Evolutionary conservation across 148 eudicot species (phyloP), one percentile per base, ranked within the genome.

Genomic region (Simmondsia chinensis): DNA sequence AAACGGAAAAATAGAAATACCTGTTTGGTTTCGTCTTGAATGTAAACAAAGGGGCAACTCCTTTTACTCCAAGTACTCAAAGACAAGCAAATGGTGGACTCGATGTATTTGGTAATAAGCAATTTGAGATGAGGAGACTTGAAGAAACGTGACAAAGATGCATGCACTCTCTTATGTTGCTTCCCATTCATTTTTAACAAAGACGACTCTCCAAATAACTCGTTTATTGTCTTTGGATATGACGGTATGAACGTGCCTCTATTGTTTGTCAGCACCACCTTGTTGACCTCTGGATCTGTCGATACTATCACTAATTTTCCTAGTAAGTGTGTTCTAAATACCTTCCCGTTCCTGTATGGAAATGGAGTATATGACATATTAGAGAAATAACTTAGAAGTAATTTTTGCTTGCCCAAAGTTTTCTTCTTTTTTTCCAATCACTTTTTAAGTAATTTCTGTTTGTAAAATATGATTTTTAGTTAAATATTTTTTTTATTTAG

Each of bases 11-110:
- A 73, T 17, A 38, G 11, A 20, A 37, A 4, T 1, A 71, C 97
- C 87, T 66, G 62, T 42, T 74, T 81, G 50, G 82, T 76, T 70
- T 84, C 82, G n/a, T 81, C 80, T 74, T 89, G 97, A 43, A 89
- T 9, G 59, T 66, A 72, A 52, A 89, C 43, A 35, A 45, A 60
- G 20, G 24, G 50, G 15, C 33, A 27, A 51, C 54, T 29, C 26
- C 29, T 52, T n/a, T n/a, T n/a, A n/a, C n/a, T n/a, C 97, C 97
- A 89, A 27, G 63, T 29, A 1, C 75, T 64, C 35, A 89, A 42
- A 7, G 80, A 52, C 15, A 49, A 36, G n/a, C 63, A 68, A 13
- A 89, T 68, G 25, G 75, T 69, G 2, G 33, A 41, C 39, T 84
- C 76, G 3, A 89, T 79, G 20, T 76, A 59, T 27, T 39, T 50